Evolutionary conservation across 257 asterid genomes (phyloP).

Genomic region (Lycium ferocissimum): DNA sequence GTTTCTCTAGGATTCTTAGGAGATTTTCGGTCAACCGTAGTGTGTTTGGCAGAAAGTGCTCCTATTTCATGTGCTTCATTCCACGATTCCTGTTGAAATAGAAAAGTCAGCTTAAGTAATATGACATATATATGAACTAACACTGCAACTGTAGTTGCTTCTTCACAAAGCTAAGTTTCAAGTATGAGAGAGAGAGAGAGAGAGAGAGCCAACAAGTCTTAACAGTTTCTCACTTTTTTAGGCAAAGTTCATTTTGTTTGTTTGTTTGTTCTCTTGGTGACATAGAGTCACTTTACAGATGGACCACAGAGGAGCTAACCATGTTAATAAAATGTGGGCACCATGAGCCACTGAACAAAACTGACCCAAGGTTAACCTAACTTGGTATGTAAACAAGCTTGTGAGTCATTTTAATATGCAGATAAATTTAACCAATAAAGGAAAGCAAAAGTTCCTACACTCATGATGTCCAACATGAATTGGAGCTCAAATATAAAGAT

Average conservation of each 20-base stretch:
- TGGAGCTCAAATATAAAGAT: neutral
- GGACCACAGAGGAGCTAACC: neutral
- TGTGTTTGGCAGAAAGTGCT: constrained; percentile 36
- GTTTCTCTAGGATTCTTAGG: constrained; percentile 46
- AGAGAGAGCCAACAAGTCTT: neutral
- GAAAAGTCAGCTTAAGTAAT: neutral
- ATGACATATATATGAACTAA: neutral
- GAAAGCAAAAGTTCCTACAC: neutral
- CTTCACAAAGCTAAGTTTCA: constrained; percentile 1
- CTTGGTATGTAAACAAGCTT: neutral
- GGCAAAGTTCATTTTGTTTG: neutral
- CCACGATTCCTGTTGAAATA: constrained; percentile 13
- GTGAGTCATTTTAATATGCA: neutral
- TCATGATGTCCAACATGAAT: neutral
- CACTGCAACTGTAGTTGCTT: neutral
- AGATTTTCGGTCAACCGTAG: constrained; percentile 37
- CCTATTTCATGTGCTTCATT: constrained; percentile 44
- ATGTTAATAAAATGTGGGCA: neutral
- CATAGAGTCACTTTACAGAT: neutral
- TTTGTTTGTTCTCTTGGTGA: neutral
- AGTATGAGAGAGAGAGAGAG: neutral
- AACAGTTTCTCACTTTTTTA: neutral
- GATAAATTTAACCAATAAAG: neutral
- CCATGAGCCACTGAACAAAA: neutral
- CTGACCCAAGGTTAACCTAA: neutral